Evolutionary conservation across 345 rosid species (phyloP).

Genomic region (Eucalyptus dawsonii): DNA sequence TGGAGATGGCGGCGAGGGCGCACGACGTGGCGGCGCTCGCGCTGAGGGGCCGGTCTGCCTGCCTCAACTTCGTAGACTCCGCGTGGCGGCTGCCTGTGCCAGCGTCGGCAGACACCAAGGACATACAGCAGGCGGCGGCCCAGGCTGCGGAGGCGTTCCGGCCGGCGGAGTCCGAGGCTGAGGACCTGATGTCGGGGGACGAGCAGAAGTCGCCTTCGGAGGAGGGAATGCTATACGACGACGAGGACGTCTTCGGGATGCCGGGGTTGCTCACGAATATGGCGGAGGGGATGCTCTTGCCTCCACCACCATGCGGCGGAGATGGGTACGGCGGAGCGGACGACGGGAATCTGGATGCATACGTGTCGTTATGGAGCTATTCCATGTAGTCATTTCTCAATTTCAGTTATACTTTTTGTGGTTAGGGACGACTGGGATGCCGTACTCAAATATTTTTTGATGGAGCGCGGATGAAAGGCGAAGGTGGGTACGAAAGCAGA

Average conservation of each 20-base stretch:
- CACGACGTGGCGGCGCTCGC: slow-evolving; percentile 83
- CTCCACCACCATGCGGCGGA: slow-evolving; percentile 37
- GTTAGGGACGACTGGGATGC: not conserved
- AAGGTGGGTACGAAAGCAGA: not conserved
- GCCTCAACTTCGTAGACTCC: slow-evolving; percentile 84
- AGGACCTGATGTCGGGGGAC: slow-evolving; percentile 8
- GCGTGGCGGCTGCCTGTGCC: slow-evolving; percentile 61
- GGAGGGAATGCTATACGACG: slow-evolving; percentile 26
- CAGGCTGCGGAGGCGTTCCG: slow-evolving; percentile 40
- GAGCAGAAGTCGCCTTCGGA: slow-evolving; percentile 20
- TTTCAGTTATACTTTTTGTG: not conserved
- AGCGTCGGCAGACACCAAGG: slow-evolving; percentile 39
- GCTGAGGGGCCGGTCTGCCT: slow-evolving; percentile 58
- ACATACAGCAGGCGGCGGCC: slow-evolving; percentile 66
- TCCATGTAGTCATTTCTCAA: not conserved
- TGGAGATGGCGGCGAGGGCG: slow-evolving; percentile 91
- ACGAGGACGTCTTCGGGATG: slow-evolving; percentile 57
- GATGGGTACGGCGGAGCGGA: slow-evolving; percentile 1
- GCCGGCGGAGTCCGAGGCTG: not conserved
- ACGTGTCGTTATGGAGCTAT: slow-evolving; percentile 52
- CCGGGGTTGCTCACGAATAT: slow-evolving; percentile 44
- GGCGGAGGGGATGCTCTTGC: slow-evolving; percentile 77
- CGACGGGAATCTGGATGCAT: slow-evolving; percentile 20
- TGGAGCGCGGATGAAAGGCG: not conserved
- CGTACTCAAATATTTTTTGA: not conserved